phyloP scores from a whole-genome alignment of 495 filamentous ascomycete genomes.

The Aspergillus mulundensis region DNA sequence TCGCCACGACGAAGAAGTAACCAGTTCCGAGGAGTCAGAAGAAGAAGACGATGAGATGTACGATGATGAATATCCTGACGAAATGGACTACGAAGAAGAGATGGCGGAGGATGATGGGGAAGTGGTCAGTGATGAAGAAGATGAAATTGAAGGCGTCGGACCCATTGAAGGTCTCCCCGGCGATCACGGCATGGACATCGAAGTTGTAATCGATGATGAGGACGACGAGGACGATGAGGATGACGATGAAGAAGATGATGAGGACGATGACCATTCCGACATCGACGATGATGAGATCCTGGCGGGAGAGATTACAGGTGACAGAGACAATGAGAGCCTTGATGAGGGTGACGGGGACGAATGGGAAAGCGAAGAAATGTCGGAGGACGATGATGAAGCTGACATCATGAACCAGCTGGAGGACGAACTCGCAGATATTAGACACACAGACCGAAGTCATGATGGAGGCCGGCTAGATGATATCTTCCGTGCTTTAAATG shows the following conservation, averaged over 20 bases:
- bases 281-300: constrained; percentile 53
- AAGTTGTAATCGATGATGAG: constrained; percentile 78
- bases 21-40: constrained; percentile 58
- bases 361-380: constrained; percentile 58
- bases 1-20: constrained; percentile 72
- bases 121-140: constrained; percentile 22
- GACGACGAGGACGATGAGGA: constrained; percentile 54
- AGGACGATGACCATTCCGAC: constrained; percentile 55
- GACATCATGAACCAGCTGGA: constrained; percentile 49
- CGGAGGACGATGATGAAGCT: constrained; percentile 52
- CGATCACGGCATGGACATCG: constrained; percentile 70
- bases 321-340: constrained; percentile 62
- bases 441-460: constrained; percentile 61
- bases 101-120: constrained; percentile 73
- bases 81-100: constrained; percentile 87
- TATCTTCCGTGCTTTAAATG: constrained; percentile 41
- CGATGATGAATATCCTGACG: constrained; percentile 79
- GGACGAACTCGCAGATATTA: constrained; percentile 55
- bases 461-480: constrained; percentile 50
- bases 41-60: constrained; percentile 81
- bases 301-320: constrained; percentile 53
- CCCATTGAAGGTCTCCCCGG: constrained; percentile 81
- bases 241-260: constrained; percentile 64
- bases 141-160: constrained; percentile 61
- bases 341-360: constrained; percentile 54